Evolutionary conservation across 2,329 filamentous ascomycete genomes (phyloP), one percentile per base, ranked within the genome.

Genomic region (Alternaria triticimaculans): DNA sequence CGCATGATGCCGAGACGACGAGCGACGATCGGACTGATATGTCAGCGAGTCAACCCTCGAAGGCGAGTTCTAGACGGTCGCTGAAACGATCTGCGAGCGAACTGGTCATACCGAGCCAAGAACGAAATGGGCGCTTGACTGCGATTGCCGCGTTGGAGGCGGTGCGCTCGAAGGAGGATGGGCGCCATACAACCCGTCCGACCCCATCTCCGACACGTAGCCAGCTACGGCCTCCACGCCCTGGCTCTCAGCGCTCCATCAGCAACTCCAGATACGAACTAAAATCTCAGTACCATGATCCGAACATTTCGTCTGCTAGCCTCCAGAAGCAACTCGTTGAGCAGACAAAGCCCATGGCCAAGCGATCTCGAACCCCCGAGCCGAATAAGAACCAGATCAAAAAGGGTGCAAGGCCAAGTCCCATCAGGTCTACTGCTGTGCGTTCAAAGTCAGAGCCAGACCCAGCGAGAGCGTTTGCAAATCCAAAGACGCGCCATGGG

Each of bases 301-400:
- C 51, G 7, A n/a, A 51, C 9, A 60, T 61, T 5, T 44, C 64
- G 21, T 62, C 59, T n/a, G 64, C 41, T 33, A 58, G 53, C 10
- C 54, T 72, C 3, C 61, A 64, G 55, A 57, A 62, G 58, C 60
- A 63, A 25, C 65, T 70, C 20, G 48, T 49, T 12, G 59, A 56
- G 15, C 59, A 66, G 30, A 66, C 61, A 20, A 65, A 55, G 28
- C 49, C 57, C 33, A 55, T n/a, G 9, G 49, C 56, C 12, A 45
- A 60, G 28, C 48, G 30, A 46, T 45, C 28, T 26, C 41, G 3
- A 14, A 44, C 28, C 3, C 48, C 44, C 37, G 30, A 6, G 23
- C 62, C 51, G 18, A 43, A 60, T 55, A 28, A 55, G 25, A 49
- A 57, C 44, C 44, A 25, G 12, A 30, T 54, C 3, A 57, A 64